These are phyloP conservation scores for Chrysochromulina tobinii DNA, from an alignment of 78 protist species.

Conservation along the genomic window DNA sequence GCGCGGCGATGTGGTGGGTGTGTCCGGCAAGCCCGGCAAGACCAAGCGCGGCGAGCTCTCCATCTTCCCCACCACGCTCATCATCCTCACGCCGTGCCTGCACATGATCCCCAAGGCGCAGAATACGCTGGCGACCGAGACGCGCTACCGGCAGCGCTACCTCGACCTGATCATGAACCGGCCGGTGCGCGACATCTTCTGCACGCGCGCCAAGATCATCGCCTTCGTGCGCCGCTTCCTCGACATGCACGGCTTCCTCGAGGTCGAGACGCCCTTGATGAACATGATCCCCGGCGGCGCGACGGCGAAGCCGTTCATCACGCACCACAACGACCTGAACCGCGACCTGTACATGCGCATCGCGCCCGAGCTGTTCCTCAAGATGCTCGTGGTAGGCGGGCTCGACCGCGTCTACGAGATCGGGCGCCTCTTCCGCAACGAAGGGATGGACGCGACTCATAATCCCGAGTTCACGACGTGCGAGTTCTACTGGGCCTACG, in stretches of 20 bases:
- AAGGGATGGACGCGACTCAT: constrained; percentile 97
- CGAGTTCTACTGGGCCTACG: constrained; percentile 95
- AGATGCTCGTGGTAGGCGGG: constrained; percentile 98
- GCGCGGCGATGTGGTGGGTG: constrained; percentile 99
- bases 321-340: constrained; percentile 97
- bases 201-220: constrained; percentile 48
- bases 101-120: constrained; percentile 88
- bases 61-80: constrained; percentile 74
- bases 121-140: constrained; percentile 62
- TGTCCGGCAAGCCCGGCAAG: constrained; percentile 88
- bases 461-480: constrained; percentile 99
- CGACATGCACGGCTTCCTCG: constrained; percentile 33
- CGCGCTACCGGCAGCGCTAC: constrained; percentile 83
- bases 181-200: constrained; percentile 31
- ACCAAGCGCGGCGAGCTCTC: constrained; percentile 95
- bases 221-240: constrained; percentile 58
- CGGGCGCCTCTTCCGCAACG: constrained; percentile 99
- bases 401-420: constrained; percentile 99
- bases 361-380: constrained; percentile 99
- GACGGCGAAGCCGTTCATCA: constrained; percentile 97
- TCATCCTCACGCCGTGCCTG: constrained; percentile 96
- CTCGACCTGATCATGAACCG: constrained; percentile 70
- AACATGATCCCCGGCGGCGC: constrained; percentile 98
- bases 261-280: constrained; percentile 98
- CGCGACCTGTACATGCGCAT: constrained; percentile 95